Conservation (phyloP, 306 rosid species). For the Alnus rubra region DNA sequence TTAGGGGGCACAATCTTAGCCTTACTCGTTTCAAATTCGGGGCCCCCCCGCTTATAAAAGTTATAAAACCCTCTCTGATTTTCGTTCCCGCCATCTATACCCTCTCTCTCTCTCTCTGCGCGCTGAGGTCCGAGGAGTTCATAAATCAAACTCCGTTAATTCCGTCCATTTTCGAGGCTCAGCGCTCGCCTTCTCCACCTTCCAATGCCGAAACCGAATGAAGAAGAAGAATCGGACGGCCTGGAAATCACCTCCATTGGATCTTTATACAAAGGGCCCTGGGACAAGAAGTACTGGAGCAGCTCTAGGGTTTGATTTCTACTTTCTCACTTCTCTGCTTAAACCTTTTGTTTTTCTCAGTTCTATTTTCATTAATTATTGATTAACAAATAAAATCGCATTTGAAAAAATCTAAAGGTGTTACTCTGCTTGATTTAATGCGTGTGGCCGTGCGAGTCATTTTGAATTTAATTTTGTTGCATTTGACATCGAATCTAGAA, state of each 20-base stretch:
- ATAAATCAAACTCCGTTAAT: background rate
- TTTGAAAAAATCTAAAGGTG: background rate
- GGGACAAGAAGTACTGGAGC: conserved; percentile 97
- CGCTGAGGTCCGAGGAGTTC: background rate
- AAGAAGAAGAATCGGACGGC: conserved; percentile 42
- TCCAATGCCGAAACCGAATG: conserved; percentile 39
- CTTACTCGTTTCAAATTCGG: background rate
- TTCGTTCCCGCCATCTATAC: conserved; percentile 37
- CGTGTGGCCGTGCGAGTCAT: background rate
- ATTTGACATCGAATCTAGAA: too few relatives aligned
- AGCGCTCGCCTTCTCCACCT: background rate
- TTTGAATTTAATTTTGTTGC: background rate
- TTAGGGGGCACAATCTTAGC: too few relatives aligned
- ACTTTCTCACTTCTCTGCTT: background rate
- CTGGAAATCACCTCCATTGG: conserved; percentile 81
- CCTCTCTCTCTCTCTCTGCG: background rate
- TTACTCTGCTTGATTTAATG: background rate
- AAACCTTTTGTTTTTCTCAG: background rate
- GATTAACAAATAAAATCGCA: background rate
- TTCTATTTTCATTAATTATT: background rate
- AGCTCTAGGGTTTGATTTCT: conserved; percentile 71
- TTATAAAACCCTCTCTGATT: background rate
- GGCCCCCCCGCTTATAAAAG: too few relatives aligned
- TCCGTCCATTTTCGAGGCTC: background rate
- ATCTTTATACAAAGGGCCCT: conserved; percentile 66